Evolutionary conservation across 2,329 filamentous ascomycete species (phyloP).

Genomic region (Celoporthe dispersa): DNA sequence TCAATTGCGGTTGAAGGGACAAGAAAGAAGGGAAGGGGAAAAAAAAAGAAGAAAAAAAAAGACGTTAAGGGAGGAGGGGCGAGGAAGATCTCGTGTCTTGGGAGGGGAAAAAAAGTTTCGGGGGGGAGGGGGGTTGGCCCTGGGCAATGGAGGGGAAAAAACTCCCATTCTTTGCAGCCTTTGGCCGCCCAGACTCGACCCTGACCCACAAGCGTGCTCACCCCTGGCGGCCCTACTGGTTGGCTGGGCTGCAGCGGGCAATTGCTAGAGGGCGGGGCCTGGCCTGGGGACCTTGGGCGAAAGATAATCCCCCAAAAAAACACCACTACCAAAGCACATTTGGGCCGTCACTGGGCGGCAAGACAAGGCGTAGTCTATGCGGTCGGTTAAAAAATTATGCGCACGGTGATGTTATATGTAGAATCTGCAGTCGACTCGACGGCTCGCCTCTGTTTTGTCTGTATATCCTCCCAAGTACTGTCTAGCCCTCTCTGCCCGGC

Average conservation of each 20-base stretch:
- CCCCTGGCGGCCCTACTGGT: slow-evolving; percentile 10
- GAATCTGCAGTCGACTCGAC: not conserved
- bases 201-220: slow-evolving; percentile 12
- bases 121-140: not conserved
- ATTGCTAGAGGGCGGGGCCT: not conserved
- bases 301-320: not conserved
- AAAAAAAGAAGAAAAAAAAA: slow-evolving; percentile 18
- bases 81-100: slow-evolving; percentile 27
- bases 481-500: slow-evolving; percentile 7
- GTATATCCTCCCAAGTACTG: slow-evolving; percentile 5
- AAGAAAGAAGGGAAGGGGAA: slow-evolving; percentile 33
- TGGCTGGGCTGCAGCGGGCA: not conserved
- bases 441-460: not conserved
- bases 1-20: slow-evolving; percentile 34
- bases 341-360: not conserved
- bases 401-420: not conserved
- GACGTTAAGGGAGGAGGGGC: slow-evolving; percentile 32
- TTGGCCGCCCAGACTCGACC: not conserved
- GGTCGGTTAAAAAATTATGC: not conserved
- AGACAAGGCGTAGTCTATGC: not conserved
- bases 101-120: slow-evolving; percentile 29
- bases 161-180: not conserved
- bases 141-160: not conserved
- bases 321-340: not conserved
- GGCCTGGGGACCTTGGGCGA: not conserved